These are phyloP conservation scores for Paramecium sonneborni DNA, from an alignment of 73 alveolate genomes.

Conservation along the genomic window DNA sequence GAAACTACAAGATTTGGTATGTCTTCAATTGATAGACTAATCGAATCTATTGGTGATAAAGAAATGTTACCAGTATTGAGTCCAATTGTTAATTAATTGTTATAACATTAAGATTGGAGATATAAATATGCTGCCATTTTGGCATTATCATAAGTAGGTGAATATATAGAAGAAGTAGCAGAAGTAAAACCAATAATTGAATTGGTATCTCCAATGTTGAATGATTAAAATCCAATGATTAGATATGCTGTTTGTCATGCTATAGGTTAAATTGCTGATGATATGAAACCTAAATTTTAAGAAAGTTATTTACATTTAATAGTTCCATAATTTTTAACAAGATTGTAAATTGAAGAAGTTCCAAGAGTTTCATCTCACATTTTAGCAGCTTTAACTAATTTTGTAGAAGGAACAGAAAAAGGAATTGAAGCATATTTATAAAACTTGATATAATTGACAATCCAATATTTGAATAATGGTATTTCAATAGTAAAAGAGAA, in stretches of 20 bases:
- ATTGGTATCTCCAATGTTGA: constrained; percentile 70
- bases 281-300: constrained; percentile 90
- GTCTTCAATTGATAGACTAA: constrained; percentile 89
- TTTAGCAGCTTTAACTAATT: constrained; percentile 87
- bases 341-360: constrained; percentile 77
- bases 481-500: constrained; percentile 83
- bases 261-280: constrained; percentile 91
- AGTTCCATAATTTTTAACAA: constrained; percentile 78
- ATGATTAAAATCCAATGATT: constrained; percentile 86
- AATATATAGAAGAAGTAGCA: constrained; percentile 78
- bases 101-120: constrained; percentile 87
- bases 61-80: constrained; percentile 76
- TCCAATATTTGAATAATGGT: constrained; percentile 50
- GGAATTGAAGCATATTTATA: constrained; percentile 71
- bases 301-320: constrained; percentile 83
- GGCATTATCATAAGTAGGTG: constrained; percentile 89
- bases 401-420: constrained; percentile 81
- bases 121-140: constrained; percentile 83
- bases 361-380: constrained; percentile 91
- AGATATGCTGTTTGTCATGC: constrained; percentile 97
- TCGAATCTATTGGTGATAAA: constrained; percentile 87
- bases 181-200: constrained; percentile 82
- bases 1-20: constrained; percentile 92
- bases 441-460: constrained; percentile 45
- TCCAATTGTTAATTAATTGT: constrained; percentile 70